phyloP scores from a whole-genome alignment of 306 rosid species.

The Luffa aegyptiaca region DNA sequence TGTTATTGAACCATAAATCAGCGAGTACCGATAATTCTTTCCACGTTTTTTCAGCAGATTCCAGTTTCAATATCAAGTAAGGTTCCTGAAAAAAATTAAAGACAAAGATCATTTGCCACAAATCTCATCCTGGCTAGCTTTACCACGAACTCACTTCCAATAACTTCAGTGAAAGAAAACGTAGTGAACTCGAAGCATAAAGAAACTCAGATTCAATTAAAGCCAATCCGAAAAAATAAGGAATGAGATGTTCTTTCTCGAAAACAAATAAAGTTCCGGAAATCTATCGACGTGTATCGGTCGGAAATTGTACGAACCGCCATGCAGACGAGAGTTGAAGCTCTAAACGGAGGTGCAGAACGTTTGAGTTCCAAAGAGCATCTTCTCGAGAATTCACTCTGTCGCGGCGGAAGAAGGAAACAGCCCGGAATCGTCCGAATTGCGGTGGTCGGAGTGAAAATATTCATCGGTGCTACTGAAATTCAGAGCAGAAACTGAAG shows the following conservation, averaged over 20 bases:
- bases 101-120: too few species aligned
- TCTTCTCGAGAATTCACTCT: conserved; percentile 24
- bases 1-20: too few species aligned
- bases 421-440: too few species aligned
- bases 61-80: conserved; percentile 67
- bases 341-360: conserved; percentile 1
- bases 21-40: conserved; percentile 79
- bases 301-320: conserved; percentile 11
- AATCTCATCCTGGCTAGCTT: too few species aligned
- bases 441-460: too few species aligned
- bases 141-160: too few species aligned
- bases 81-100: conserved; percentile 57
- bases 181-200: too few species aligned
- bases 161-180: too few species aligned
- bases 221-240: too few species aligned
- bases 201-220: too few species aligned
- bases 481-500: too few species aligned
- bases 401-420: conserved; percentile 17
- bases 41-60: conserved; percentile 95
- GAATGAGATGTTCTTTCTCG: neutral
- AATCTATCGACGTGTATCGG: neutral
- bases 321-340: conserved; percentile 45
- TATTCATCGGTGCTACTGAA: too few species aligned
- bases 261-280: neutral
- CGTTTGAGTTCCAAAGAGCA: conserved; percentile 25